Evolutionary conservation across 208 protist species (phyloP).

Genomic region (Novymonas esmeraldas): DNA sequence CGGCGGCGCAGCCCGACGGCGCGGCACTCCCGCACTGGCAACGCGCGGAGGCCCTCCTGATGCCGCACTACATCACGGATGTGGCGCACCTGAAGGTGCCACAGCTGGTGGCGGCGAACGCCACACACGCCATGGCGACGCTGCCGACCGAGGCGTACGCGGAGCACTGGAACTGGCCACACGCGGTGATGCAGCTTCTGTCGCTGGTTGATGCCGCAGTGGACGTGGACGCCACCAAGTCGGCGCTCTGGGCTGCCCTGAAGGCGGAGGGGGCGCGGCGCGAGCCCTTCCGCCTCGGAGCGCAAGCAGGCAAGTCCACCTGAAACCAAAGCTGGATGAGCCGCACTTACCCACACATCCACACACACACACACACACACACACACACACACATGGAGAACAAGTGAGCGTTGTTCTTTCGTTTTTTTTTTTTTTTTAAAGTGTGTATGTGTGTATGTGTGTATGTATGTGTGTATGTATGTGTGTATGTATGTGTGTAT

Average conservation of each 20-base stretch:
- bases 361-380: not conserved
- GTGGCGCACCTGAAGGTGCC: slow-evolving; percentile 19
- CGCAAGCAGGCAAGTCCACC: no score
- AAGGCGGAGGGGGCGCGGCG: not conserved
- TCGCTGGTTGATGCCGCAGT: not conserved
- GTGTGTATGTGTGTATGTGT: no score
- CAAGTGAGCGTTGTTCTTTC: not conserved
- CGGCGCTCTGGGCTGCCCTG: slow-evolving; percentile 1
- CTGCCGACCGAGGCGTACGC: slow-evolving; percentile 24
- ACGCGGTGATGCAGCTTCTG: slow-evolving; percentile 14
- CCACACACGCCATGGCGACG: slow-evolving; percentile 39
- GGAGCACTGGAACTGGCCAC: slow-evolving; percentile 15
- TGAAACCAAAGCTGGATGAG: no score
- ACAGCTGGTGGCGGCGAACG: slow-evolving; percentile 41
- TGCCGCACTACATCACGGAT: slow-evolving; percentile 1
- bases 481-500: no score
- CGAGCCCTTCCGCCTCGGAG: not conserved
- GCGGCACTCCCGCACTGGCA: slow-evolving; percentile 9
- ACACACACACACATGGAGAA: not conserved
- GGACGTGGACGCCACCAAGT: not conserved
- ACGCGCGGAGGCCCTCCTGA: not conserved
- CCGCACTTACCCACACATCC: not conserved
- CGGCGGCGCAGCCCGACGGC: no score
- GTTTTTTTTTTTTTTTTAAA: no score
- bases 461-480: no score